These are phyloP conservation scores for Centrapalus pauciflorus DNA, from an alignment of 129 eudicot species.

Conservation along the genomic window DNA sequence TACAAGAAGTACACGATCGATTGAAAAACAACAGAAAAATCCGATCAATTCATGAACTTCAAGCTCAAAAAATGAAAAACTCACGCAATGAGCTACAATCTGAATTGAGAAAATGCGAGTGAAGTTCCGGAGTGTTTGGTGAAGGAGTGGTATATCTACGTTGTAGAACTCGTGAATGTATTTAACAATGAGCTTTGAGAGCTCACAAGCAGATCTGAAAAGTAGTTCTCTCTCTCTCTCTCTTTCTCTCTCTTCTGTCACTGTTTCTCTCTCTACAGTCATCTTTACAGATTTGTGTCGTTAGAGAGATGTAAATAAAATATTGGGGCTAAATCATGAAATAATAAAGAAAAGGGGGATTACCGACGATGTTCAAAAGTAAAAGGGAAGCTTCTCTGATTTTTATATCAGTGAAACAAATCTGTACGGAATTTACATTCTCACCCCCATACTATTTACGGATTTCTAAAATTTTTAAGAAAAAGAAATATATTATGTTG, in stretches of 20 bases:
- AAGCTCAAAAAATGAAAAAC: background rate
- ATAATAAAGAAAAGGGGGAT: conserved; percentile 5
- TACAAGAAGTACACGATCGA: background rate
- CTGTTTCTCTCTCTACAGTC: conserved; percentile 22
- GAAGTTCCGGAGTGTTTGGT: conserved; percentile 14
- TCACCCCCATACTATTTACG: no score
- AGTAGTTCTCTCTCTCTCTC: background rate
- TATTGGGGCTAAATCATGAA: background rate
- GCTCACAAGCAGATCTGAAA: conserved; percentile 36
- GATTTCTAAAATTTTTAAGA: no score
- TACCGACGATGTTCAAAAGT: conserved; percentile 18
- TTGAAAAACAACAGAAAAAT: conserved; percentile 1
- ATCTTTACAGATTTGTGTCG: conserved; percentile 20
- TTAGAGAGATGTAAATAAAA: conserved; percentile 13
- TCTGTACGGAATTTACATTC: no score
- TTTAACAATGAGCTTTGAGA: conserved; percentile 21
- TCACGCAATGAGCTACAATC: conserved; percentile 2
- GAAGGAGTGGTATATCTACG: background rate
- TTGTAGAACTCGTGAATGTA: conserved; percentile 38
- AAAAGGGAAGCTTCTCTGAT: conserved; percentile 43
- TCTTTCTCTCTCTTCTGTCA: background rate
- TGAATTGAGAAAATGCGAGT: conserved; percentile 28
- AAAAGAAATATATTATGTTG: no score
- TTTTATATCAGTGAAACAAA: no score
- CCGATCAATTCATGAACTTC: conserved; percentile 11